Percentiles rank a stretch among this genome's conserved stretches.
phyloP scores from a whole-genome alignment of 208 protist species.

The Leishmania amazonensis region DNA sequence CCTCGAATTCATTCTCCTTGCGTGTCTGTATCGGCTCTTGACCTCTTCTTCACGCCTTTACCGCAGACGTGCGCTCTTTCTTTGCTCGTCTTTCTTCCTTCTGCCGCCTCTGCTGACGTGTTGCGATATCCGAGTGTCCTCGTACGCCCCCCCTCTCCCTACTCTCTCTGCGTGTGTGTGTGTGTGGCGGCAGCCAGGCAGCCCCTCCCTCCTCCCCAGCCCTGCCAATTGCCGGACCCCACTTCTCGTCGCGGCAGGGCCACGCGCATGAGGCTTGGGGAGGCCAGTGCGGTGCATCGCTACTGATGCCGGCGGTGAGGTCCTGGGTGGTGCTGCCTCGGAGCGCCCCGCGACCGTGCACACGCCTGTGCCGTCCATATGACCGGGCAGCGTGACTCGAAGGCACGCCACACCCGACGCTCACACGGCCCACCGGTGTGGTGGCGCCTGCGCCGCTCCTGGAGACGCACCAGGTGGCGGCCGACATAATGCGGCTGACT shows the following conservation, averaged over 20 bases:
- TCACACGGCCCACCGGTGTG: neutral
- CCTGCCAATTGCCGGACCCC: neutral
- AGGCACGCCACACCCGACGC: neutral
- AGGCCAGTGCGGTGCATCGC: neutral
- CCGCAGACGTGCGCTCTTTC: neutral
- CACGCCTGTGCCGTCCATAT: neutral
- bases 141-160: neutral
- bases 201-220: neutral
- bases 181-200: neutral
- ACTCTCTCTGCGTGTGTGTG: neutral
- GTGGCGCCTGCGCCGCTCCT: no score
- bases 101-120: neutral
- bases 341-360: neutral
- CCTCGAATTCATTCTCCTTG: neutral
- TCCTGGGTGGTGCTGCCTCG: neutral
- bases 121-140: no score
- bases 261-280: neutral
- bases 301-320: neutral
- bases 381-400: neutral
- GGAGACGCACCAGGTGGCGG: neutral
- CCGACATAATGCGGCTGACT: neutral
- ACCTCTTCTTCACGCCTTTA: neutral
- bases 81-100: neutral
- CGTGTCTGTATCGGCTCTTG: conserved; percentile 15
- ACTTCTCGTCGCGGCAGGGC: neutral